Conservation (phyloP, 306 rosid genomes). For the Malus sieversii region DNA sequence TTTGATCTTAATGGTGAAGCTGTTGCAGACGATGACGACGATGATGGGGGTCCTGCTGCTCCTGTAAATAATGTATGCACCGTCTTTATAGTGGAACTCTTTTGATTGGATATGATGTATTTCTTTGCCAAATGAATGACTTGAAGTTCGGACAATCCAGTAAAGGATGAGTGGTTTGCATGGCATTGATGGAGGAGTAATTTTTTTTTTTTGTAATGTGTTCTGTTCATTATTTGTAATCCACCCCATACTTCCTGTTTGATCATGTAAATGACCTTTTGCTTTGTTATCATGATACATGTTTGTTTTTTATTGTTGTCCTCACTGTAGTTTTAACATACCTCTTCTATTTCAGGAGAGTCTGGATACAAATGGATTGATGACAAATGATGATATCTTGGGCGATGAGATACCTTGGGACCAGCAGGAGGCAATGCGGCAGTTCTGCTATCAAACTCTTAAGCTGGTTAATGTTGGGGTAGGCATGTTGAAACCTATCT, state of each 20-base stretch:
- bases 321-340: constrained; percentile 11
- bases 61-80: constrained; percentile 63
- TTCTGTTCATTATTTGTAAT: not conserved
- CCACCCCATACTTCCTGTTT: not conserved
- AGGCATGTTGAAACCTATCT: constrained; percentile 24
- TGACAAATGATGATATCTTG: constrained; percentile 95
- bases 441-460: constrained; percentile 87
- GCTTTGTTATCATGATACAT: not conserved
- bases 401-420: constrained; percentile 97
- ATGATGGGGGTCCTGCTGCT: constrained; percentile 68
- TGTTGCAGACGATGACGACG: constrained; percentile 72
- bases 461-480: constrained; percentile 65
- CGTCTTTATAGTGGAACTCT: constrained; percentile 16
- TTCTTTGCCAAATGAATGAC: constrained; percentile 10
- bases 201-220: not conserved
- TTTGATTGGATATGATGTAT: constrained; percentile 6
- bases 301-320: not conserved
- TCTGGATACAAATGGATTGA: constrained; percentile 38
- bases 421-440: constrained; percentile 82
- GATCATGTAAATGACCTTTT: not conserved
- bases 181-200: not conserved
- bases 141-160: not conserved
- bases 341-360: constrained; percentile 45
- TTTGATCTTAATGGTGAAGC: constrained; percentile 99
- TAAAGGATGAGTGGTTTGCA: not conserved